phyloP scores from a whole-genome alignment of 1,284 basidiomycete genomes.

The Puccinia brachypodii region DNA sequence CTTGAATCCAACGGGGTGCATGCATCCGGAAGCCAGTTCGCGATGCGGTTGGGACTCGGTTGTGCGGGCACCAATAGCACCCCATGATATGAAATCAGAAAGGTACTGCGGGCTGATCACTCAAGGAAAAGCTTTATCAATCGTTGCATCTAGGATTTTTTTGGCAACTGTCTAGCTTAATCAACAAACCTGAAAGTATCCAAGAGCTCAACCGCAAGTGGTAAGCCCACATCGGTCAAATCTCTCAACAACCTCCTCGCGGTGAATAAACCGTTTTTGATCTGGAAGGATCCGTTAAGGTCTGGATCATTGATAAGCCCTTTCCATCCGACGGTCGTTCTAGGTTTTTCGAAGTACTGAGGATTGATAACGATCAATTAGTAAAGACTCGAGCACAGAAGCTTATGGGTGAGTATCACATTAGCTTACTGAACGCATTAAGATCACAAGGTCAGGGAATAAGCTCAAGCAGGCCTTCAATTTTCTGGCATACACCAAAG shows the following conservation, averaged over 20 bases:
- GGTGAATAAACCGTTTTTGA: slow-evolving; percentile 88
- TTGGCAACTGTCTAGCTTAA: too few relatives aligned
- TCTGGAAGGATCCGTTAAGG: slow-evolving; percentile 89
- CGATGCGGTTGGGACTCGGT: slow-evolving; percentile 64
- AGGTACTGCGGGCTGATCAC: slow-evolving; percentile 60
- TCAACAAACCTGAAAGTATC: slow-evolving; percentile 63
- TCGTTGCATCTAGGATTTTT: slow-evolving; percentile 62
- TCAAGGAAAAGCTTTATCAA: background rate
- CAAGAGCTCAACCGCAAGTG: slow-evolving; percentile 92
- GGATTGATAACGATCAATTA: background rate
- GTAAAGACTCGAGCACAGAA: background rate
- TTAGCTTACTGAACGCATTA: slow-evolving; percentile 92
- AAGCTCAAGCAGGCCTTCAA: slow-evolving; percentile 68
- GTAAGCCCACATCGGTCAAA: slow-evolving; percentile 81
- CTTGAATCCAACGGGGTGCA: slow-evolving; percentile 57
- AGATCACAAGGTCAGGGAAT: slow-evolving; percentile 74
- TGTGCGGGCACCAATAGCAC: slow-evolving; percentile 93
- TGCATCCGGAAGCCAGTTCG: slow-evolving; percentile 56
- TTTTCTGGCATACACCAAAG: slow-evolving; percentile 80
- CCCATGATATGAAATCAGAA: slow-evolving; percentile 81
- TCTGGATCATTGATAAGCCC: slow-evolving; percentile 71
- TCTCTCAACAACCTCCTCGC: slow-evolving; percentile 86
- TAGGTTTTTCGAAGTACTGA: slow-evolving; percentile 62
- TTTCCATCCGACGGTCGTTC: slow-evolving; percentile 75
- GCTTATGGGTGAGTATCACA: slow-evolving; percentile 52